Conservation (phyloP, 2,329 filamentous ascomycete species). For the Neonectria magnoliae region DNA sequence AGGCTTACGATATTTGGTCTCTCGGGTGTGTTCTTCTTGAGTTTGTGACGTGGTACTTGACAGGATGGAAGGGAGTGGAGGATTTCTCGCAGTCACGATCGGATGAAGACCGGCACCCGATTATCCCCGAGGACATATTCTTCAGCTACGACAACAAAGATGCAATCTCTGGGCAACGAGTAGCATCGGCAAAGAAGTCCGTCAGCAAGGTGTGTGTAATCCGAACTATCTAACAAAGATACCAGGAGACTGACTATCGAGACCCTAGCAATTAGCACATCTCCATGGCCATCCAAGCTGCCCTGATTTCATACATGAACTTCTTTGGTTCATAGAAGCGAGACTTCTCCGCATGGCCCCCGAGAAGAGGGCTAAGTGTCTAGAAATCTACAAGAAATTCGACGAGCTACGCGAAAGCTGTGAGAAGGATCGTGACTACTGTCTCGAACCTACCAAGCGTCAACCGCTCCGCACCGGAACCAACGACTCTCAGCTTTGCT, state of each 20-base stretch:
- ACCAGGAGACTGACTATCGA: neutral
- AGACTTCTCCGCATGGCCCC: neutral
- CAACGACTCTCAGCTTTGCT: neutral
- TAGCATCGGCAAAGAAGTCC: neutral
- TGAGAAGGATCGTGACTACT: neutral
- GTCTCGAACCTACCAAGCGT: neutral
- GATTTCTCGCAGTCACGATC: neutral
- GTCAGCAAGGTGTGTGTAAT: neutral
- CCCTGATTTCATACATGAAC: neutral
- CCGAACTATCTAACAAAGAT: neutral
- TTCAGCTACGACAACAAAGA: neutral
- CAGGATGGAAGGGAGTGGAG: neutral
- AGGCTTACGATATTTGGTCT: slow-evolving; percentile 23
- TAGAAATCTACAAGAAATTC: neutral
- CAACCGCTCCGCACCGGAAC: neutral
- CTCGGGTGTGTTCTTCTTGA: slow-evolving; percentile 19
- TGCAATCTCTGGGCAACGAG: neutral
- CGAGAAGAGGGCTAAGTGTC: neutral
- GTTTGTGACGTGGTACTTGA: slow-evolving; percentile 12
- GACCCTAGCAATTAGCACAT: neutral
- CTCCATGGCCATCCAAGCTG: neutral
- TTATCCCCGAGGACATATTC: neutral
- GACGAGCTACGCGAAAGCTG: neutral
- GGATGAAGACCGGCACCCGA: neutral
- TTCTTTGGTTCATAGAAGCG: neutral